Percentiles rank a stretch among this genome's conserved stretches.
Evolutionary conservation across 495 filamentous ascomycete genomes (phyloP).

Genomic region (Penicillium riverlandense): DNA sequence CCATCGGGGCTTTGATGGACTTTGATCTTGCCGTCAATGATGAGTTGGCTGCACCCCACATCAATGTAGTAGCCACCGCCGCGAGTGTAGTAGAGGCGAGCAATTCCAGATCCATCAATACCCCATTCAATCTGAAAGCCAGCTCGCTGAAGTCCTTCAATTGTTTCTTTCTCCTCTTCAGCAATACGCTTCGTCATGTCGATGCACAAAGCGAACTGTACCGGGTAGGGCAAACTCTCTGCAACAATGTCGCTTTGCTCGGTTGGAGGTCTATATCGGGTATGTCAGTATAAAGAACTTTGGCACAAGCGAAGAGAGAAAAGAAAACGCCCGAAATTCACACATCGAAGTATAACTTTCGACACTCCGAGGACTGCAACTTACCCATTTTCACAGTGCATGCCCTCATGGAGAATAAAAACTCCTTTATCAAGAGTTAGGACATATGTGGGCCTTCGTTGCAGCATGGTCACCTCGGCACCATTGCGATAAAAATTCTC

Average conservation of each 20-base stretch:
- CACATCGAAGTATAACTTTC: too few relatives aligned
- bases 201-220: constrained; percentile 49
- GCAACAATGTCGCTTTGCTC: constrained; percentile 58
- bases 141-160: constrained; percentile 54
- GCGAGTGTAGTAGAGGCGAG: constrained; percentile 61
- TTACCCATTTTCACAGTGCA: constrained; percentile 48
- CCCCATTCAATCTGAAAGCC: constrained; percentile 67
- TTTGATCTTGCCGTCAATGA: constrained; percentile 67
- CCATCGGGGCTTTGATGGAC: constrained; percentile 62
- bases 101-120: constrained; percentile 54
- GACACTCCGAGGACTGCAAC: background rate
- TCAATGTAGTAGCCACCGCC: constrained; percentile 80
- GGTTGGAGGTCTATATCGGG: constrained; percentile 25
- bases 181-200: constrained; percentile 42
- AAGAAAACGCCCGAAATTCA: background rate
- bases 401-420: constrained; percentile 34
- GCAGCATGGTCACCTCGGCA: constrained; percentile 60
- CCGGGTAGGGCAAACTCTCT: constrained; percentile 48
- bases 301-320: background rate
- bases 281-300: background rate
- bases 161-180: constrained; percentile 42
- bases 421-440: constrained; percentile 43
- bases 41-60: constrained; percentile 62
- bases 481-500: constrained; percentile 67
- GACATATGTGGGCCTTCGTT: constrained; percentile 62